phyloP scores from a whole-genome alignment of 2,329 filamentous ascomycete species.

The Colletotrichum camelliae region DNA sequence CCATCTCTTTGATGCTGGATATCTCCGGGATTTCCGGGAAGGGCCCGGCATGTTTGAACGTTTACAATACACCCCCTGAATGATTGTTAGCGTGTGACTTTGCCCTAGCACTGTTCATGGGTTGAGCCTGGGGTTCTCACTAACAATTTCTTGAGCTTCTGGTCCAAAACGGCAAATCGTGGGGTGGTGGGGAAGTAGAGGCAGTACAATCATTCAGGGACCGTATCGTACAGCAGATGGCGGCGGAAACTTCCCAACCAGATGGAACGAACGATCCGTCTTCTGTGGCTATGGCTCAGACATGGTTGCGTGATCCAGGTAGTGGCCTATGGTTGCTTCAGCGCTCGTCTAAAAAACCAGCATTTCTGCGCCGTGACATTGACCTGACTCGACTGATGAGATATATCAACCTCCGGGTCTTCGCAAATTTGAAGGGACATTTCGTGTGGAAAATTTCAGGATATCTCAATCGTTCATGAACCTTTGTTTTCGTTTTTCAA shows the following conservation, averaged over 20 bases:
- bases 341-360: neutral
- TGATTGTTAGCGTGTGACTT: too few species aligned
- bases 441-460: neutral
- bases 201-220: too few species aligned
- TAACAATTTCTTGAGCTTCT: too few species aligned
- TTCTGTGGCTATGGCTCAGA: neutral
- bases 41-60: neutral
- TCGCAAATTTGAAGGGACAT: rapidly evolving
- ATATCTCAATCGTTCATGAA: neutral
- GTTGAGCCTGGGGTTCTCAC: too few species aligned
- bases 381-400: neutral
- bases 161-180: too few species aligned
- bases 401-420: neutral
- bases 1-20: neutral
- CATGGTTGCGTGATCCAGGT: neutral
- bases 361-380: neutral
- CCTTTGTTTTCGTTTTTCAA: neutral
- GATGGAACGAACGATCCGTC: neutral
- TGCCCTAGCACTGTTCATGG: too few species aligned
- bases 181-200: too few species aligned
- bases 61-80: too few species aligned
- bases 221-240: neutral
- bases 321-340: neutral
- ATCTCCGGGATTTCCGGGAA: neutral
- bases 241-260: neutral